Conservation (phyloP, 2,329 filamentous ascomycete species). For the Alternaria hordeiaustralica region DNA sequence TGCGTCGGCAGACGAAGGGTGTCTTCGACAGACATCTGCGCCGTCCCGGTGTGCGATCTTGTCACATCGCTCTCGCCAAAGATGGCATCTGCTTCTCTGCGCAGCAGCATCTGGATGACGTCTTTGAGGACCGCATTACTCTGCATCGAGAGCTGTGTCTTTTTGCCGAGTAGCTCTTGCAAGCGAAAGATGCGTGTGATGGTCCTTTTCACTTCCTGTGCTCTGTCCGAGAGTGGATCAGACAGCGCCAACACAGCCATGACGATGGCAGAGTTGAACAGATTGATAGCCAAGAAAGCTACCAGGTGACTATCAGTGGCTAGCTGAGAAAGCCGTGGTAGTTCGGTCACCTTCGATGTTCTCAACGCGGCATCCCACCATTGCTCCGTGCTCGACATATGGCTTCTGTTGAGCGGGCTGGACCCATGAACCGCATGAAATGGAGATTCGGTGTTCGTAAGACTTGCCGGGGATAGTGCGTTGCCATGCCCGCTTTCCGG, state of each 20-base stretch:
- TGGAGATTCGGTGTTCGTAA: slow-evolving; percentile 7
- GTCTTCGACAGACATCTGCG: slow-evolving; percentile 18
- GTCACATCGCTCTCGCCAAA: not conserved
- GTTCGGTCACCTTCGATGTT: slow-evolving; percentile 48
- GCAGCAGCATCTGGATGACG: slow-evolving; percentile 20
- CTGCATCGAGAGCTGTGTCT: slow-evolving; percentile 17
- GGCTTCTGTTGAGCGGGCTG: slow-evolving; percentile 13
- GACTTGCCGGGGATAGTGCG: slow-evolving; percentile 5
- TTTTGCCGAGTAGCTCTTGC: slow-evolving; percentile 42
- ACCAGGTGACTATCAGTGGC: slow-evolving; percentile 54
- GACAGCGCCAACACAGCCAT: slow-evolving; percentile 53
- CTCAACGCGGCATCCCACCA: slow-evolving; percentile 51
- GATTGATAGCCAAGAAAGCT: slow-evolving; percentile 54
- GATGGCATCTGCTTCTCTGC: slow-evolving; percentile 21
- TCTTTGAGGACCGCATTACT: slow-evolving; percentile 23
- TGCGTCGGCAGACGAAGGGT: slow-evolving; percentile 20
- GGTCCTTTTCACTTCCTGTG: slow-evolving; percentile 53
- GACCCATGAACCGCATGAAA: not conserved
- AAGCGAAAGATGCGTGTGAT: slow-evolving; percentile 53
- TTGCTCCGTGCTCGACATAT: slow-evolving; percentile 35
- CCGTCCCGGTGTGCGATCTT: not conserved
- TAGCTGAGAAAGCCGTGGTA: slow-evolving; percentile 44
- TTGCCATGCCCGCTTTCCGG: slow-evolving; percentile 9
- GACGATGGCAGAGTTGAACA: slow-evolving; percentile 55
- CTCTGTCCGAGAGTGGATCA: slow-evolving; percentile 51